These are phyloP conservation scores for Entomortierella beljakovae DNA, from an alignment of 192 early-diverging fungal species.

Conservation along the genomic window DNA sequence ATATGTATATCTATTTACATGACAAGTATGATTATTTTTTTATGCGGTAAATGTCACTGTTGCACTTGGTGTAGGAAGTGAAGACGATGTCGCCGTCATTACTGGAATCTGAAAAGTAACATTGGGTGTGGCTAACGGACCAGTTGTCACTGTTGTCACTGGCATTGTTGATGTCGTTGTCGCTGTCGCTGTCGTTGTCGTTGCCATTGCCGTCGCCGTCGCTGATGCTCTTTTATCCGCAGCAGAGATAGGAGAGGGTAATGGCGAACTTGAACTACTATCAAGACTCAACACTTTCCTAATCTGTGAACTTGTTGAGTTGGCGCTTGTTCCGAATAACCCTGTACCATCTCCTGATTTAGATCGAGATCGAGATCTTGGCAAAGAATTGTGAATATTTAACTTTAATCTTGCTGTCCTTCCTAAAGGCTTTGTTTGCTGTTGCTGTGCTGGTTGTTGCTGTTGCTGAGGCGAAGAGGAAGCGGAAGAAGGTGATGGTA, in stretches of 20 bases:
- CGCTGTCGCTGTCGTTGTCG: too few relatives aligned
- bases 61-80: neutral
- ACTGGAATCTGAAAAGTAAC: conserved; percentile 6
- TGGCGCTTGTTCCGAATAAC: neutral
- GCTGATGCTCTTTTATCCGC: neutral
- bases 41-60: conserved; percentile 12
- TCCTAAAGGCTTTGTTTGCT: conserved; percentile 14
- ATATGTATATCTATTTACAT: too few relatives aligned
- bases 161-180: too few relatives aligned
- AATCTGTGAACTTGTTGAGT: conserved; percentile 2
- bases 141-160: too few relatives aligned
- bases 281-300: conserved; percentile 25
- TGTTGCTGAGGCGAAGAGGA: too few relatives aligned
- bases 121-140: neutral
- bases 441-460: too few relatives aligned
- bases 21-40: neutral
- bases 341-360: conserved; percentile 23
- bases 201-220: too few relatives aligned
- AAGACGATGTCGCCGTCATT: neutral
- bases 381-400: conserved; percentile 16
- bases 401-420: conserved; percentile 13
- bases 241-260: neutral
- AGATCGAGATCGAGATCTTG: neutral
- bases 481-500: too few relatives aligned
- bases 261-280: neutral